Percentiles rank a stretch among this genome's conserved stretches.
phyloP scores from a whole-genome alignment of 345 rosid species.

The Camelina sativa region DNA sequence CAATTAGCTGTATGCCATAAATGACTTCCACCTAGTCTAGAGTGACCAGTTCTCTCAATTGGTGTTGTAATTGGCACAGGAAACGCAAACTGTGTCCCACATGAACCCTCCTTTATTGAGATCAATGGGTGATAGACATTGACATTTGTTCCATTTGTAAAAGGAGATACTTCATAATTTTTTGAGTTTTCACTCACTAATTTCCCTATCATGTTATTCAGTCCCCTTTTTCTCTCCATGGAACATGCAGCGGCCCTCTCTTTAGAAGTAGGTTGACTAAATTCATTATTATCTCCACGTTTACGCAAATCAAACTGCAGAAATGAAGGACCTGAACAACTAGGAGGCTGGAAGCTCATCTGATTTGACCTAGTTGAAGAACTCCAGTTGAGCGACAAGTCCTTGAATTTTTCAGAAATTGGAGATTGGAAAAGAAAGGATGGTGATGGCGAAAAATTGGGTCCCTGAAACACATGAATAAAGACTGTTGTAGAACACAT shows the following conservation, averaged over 20 bases:
- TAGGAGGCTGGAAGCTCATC: slow-evolving; percentile 79
- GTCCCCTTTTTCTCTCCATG: slow-evolving; percentile 56
- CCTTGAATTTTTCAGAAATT: slow-evolving; percentile 61
- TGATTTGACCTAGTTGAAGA: slow-evolving; percentile 78
- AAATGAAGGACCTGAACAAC: slow-evolving; percentile 61
- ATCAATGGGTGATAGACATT: slow-evolving; percentile 52
- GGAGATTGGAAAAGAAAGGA: slow-evolving; percentile 52
- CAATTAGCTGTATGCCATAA: slow-evolving; percentile 53
- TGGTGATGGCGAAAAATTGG: slow-evolving; percentile 54
- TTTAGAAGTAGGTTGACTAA: slow-evolving; percentile 52
- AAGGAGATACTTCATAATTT: slow-evolving; percentile 54
- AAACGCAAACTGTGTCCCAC: slow-evolving; percentile 54
- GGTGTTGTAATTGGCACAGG: slow-evolving; percentile 52
- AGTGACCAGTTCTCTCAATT: slow-evolving; percentile 63
- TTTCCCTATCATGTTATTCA: slow-evolving; percentile 63
- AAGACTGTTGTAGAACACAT: slow-evolving; percentile 27
- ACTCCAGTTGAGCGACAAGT: slow-evolving; percentile 61
- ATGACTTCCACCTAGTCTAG: slow-evolving; percentile 53
- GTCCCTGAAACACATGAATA: slow-evolving; percentile 55
- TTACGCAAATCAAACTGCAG: slow-evolving; percentile 59
- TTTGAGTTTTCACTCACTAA: slow-evolving; percentile 62
- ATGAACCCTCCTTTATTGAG: slow-evolving; percentile 61
- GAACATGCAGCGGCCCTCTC: slow-evolving; percentile 57
- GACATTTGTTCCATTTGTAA: slow-evolving; percentile 40
- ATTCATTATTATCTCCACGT: slow-evolving; percentile 53